Conservation (phyloP, 192 early-diverging fungal species). For the Fimicolochytrium jonesii region DNA sequence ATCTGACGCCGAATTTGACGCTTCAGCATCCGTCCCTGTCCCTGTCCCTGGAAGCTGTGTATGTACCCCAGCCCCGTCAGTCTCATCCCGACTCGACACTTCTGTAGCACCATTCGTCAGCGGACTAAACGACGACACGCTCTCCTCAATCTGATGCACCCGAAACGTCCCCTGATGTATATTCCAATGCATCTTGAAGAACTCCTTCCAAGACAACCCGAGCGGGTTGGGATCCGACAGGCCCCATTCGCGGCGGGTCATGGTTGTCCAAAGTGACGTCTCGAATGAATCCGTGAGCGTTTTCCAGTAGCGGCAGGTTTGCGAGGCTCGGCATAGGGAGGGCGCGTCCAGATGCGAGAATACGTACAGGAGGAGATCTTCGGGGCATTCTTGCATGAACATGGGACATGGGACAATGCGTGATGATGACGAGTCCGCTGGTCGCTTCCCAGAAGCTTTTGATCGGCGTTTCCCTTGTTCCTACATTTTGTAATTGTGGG, state of each 20-base stretch:
- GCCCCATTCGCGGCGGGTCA: conserved; percentile 10
- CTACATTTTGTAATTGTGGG: not conserved
- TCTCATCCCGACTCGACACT: not conserved
- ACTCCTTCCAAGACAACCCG: conserved; percentile 16
- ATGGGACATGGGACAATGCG: not conserved
- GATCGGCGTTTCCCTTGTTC: not conserved
- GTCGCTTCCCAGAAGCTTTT: not conserved
- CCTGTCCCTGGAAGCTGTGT: not conserved
- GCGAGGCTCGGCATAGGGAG: conserved; percentile 4
- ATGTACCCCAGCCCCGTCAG: not conserved
- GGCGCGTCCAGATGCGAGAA: conserved; percentile 22
- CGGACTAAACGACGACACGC: too few relatives aligned
- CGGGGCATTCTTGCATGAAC: conserved; percentile 20
- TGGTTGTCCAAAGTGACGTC: conserved; percentile 11
- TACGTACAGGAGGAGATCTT: conserved; percentile 24
- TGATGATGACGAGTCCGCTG: not conserved
- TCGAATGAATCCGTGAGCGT: conserved; percentile 6
- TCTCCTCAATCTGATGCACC: not conserved
- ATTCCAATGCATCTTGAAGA: conserved; percentile 23
- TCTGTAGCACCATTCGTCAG: not conserved
- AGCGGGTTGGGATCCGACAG: not conserved
- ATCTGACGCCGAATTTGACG: too few relatives aligned
- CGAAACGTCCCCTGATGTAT: conserved; percentile 13
- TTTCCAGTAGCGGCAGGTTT: conserved; percentile 22
- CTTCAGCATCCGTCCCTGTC: not conserved